These are phyloP conservation scores for Sinapis alba DNA, from an alignment of 441 rosid genomes.

Conservation along the genomic window DNA sequence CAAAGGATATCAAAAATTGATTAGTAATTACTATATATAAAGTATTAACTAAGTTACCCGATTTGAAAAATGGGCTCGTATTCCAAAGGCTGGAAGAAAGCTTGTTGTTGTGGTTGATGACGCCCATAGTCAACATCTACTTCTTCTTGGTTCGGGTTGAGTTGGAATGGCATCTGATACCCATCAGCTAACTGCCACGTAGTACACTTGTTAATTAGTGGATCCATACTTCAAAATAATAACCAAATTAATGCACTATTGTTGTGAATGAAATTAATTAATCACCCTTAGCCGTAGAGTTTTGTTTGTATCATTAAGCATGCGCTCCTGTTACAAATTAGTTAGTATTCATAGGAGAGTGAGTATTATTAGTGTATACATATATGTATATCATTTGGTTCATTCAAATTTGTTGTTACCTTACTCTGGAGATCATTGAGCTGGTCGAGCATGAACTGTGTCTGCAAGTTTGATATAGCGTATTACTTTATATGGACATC, in stretches of 20 bases:
- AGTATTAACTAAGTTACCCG: slow-evolving; percentile 54
- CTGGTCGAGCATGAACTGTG: slow-evolving; percentile 94
- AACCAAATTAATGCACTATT: neutral
- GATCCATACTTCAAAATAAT: neutral
- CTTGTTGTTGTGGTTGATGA: slow-evolving; percentile 48
- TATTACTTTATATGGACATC: neutral
- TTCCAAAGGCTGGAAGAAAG: slow-evolving; percentile 82
- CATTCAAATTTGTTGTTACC: slow-evolving; percentile 46
- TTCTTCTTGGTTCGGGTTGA: slow-evolving; percentile 64
- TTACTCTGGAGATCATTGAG: slow-evolving; percentile 90
- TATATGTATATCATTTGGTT: neutral
- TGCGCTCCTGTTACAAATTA: slow-evolving; percentile 59
- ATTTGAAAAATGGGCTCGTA: slow-evolving; percentile 94
- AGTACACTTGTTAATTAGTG: neutral
- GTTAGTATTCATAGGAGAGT: neutral
- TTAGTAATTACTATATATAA: neutral
- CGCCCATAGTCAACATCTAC: slow-evolving; percentile 51
- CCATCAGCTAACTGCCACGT: slow-evolving; percentile 77
- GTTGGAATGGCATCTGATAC: slow-evolving; percentile 74
- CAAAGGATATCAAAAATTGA: neutral
- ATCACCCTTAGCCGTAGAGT: slow-evolving; percentile 80
- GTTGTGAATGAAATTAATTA: neutral
- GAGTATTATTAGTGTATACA: neutral
- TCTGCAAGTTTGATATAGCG: slow-evolving; percentile 46
- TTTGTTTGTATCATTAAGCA: slow-evolving; percentile 80